A percentile compares a stretch with the other conserved stretches of the same genome.
phyloP scores from a whole-genome alignment of 257 asterid genomes.

The Solanum virginianum region DNA sequence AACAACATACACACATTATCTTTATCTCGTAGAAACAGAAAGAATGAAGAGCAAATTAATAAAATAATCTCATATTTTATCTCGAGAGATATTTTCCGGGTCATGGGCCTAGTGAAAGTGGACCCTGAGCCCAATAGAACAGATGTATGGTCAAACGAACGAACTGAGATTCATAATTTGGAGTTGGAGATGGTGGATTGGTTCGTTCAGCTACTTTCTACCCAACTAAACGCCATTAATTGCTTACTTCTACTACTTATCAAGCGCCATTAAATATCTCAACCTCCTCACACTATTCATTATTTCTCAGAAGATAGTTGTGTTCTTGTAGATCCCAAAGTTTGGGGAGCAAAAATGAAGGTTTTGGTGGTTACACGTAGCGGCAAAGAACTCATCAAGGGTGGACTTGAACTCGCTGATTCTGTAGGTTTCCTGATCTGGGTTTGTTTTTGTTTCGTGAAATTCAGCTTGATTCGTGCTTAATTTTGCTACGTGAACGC shows the following conservation, averaged over 20 bases:
- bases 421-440: not conserved
- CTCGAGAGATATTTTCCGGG: not conserved
- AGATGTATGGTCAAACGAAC: too few relatives aligned
- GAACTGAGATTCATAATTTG: not conserved
- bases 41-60: not conserved
- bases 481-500: not conserved
- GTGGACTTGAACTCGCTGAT: constrained; percentile 62
- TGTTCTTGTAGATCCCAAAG: constrained; percentile 12
- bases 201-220: constrained; percentile 14
- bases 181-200: not conserved
- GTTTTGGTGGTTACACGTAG: constrained; percentile 66
- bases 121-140: not conserved
- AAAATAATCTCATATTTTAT: not conserved
- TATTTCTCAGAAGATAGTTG: not conserved
- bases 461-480: not conserved
- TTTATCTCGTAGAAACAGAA: too few relatives aligned
- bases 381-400: constrained; percentile 80
- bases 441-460: not conserved
- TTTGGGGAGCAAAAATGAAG: constrained; percentile 36
- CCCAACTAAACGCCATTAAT: constrained; percentile 18
- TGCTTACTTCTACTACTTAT: not conserved
- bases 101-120: not conserved
- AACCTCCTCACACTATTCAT: not conserved
- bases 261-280: not conserved
- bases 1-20: too few relatives aligned